A percentile compares a stretch with the other conserved stretches of the same genome.
These are phyloP conservation scores for Lactarius trivialis DNA, from an alignment of 768 basidiomycete species.

Conservation along the genomic window DNA sequence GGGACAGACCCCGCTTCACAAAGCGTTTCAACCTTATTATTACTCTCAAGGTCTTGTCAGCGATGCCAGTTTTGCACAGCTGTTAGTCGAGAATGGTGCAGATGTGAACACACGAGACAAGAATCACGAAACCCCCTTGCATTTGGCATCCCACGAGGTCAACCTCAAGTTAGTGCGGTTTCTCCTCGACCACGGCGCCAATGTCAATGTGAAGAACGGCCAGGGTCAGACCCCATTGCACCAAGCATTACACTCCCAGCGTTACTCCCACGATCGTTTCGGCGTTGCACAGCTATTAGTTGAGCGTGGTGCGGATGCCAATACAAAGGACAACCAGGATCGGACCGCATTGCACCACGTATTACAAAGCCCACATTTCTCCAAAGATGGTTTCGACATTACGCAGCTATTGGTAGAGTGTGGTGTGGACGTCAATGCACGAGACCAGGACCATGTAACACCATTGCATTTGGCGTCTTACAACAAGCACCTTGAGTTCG, in stretches of 20 bases:
- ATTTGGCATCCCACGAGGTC: not conserved
- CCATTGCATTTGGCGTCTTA: too few species aligned
- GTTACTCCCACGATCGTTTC: not conserved
- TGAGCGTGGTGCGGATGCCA: not conserved
- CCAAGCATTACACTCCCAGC: not conserved
- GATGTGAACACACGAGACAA: not conserved
- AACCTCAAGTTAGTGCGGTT: too few species aligned
- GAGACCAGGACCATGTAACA: not conserved
- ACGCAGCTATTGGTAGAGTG: not conserved
- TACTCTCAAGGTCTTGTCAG: too few species aligned
- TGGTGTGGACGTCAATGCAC: not conserved
- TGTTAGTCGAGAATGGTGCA: not conserved
- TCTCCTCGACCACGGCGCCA: not conserved
- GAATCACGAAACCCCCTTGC: not conserved
- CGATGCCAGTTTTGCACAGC: too few species aligned
- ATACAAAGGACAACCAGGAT: not conserved
- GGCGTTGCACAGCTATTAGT: not conserved
- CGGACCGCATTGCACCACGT: not conserved
- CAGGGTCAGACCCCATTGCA: not conserved
- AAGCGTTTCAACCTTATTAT: accelerated
- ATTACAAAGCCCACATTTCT: not conserved
- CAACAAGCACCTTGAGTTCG: too few species aligned
- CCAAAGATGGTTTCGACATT: not conserved
- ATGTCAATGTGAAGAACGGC: not conserved
- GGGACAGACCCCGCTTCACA: not conserved